Base-by-base conservation (phyloP, 345 rosid genomes). In the Brassica incana region DNA sequence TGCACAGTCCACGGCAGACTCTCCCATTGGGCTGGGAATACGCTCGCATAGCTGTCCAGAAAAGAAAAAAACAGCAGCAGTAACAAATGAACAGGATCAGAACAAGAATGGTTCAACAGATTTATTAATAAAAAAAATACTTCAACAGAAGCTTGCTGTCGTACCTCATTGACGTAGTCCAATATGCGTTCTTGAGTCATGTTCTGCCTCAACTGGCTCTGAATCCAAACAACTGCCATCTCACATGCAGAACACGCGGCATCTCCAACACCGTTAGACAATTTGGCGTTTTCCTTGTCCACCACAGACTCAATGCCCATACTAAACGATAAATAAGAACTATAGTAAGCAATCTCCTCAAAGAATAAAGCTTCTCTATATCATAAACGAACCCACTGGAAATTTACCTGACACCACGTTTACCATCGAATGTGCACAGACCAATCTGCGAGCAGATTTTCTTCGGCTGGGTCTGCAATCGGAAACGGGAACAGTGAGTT, bases 191-290 rank as follows among this genome's bases (percentile, higher is more conserved):
- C 92, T 76, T 84, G 87, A 5, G 98, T 90, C 84, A 85, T 83
- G 87, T 95, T 93, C 83, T 87, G 91, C 84, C 73, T 85, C 69
- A 93, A 78, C 81, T 91, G 88, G 88, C 88, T 89, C 78, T 91
- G 90, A 86, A 90, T 90, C 99, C 99, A 95, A 11, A 87, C 89
- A 77, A 90, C 97, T 62, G 96, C 88, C 99, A 88, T 90, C 90
- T 93, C 94, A 84, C 98, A 95, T 78, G 91, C 88, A 32, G 91
- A 71, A 81, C 99, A 95, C 81, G 79, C 83, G n/a, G 89, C 92
- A 67, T 86, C 89, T 35, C 62, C 83, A 15, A 77, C 38, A 66
- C 78, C 68, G 33, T 79, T 80, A 1, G 88, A 86, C 61, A 79
- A 83, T 77, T 77, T 86, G 72, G 74, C 69, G 54, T 73, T 69